Evolutionary conservation across 2,329 filamentous ascomycete genomes (phyloP), one percentile per base, ranked within the genome.

Genomic region (Aspergillus hortae): DNA sequence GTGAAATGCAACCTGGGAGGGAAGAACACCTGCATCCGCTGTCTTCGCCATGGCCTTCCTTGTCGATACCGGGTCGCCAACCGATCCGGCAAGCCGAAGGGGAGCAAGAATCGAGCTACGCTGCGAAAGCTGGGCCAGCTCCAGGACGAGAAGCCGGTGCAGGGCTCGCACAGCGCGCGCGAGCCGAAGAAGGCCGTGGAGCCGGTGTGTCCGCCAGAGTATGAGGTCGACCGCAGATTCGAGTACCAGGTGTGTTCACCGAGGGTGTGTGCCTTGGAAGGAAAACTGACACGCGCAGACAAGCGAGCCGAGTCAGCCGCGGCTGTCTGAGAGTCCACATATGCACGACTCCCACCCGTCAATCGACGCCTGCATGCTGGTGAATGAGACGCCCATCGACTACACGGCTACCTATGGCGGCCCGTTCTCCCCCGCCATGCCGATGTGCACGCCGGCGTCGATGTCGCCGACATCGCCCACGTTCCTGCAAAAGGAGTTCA

Each of bases 31-130:
- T 72, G 69, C 56, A 65, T 66, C 36, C 67, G 69, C 12, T 72
- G 69, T 56, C 61, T 67, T 32, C 69, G 69, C 14, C 68, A 72
- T 54, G 69, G 68, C 7, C 53, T 71, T 42, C 63, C 64, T 44
- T 72, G 69, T 50, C 66, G 65, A 53, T 71, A 72, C 51, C 65
- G 69, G 33, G 64, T 69, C 48, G 69, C 69, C 43, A 71, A 70
- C 52, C 67, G 69, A 23, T 71, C 69, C 15, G 69, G 69, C 6
- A 72, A 72, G 52, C 69, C 69, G 12, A 72, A 72, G 49, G 69
- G 69, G 6, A 72, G 69, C 55, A 71, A 71, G 48, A 72, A 72
- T 49, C 61, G 68, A 42, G 67, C 69, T 3, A 72, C 69, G 4
- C 52, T 72, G 19, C 61, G 64, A 51, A 71, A 70, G 36, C 35